Evolutionary conservation across 257 asterid species (phyloP), one percentile per base, ranked within the genome.

Genomic region (Penstemon newberryi): DNA sequence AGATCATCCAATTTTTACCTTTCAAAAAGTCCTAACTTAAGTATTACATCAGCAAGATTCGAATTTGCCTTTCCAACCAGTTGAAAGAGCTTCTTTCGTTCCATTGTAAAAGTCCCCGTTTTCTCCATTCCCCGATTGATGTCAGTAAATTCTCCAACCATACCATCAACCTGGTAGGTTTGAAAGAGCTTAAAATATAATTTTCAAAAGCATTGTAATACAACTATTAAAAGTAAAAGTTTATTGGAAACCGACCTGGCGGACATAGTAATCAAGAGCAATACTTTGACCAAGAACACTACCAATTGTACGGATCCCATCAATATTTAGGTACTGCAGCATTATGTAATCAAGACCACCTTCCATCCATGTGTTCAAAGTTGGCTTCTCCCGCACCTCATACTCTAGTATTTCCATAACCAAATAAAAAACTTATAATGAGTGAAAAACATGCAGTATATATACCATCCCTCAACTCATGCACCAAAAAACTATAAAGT

Each of bases 261-360:
- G 95, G 64, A 93, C 98, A 78, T 93, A 93, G 79, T 90, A 93
- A 73, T 93, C 98, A 74, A 93, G 98, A 77, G 97, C 98, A 81
- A 93, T 88, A 83, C 98, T 90, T 77, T 93, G 98, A 70, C 97
- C 98, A 75, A 93, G 97, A 80, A 93, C 97, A 79, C 98, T 88
- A 65, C 97, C 98, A 68, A 93, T 88, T 67, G 90, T 90, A 44
- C 98, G 94, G 81, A 93, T 93, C 39, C 96, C 98, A 66, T 93
- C 97, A 56, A 66, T 81, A 69, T 84, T 80, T 67, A 90, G 78
- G 81, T 86, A 84, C 76, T 93, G 97, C 79, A 93, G 79, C 85
- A 82, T 78, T 75, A 93, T 93, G 86, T 88, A 84, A 75, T 90
- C 98, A 62, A 93, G 86, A 52, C 98, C 98, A 73, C 97, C 97